Evolutionary conservation across 1,139 yeast species (phyloP).

Genomic region (Taphrina flavorubra): DNA sequence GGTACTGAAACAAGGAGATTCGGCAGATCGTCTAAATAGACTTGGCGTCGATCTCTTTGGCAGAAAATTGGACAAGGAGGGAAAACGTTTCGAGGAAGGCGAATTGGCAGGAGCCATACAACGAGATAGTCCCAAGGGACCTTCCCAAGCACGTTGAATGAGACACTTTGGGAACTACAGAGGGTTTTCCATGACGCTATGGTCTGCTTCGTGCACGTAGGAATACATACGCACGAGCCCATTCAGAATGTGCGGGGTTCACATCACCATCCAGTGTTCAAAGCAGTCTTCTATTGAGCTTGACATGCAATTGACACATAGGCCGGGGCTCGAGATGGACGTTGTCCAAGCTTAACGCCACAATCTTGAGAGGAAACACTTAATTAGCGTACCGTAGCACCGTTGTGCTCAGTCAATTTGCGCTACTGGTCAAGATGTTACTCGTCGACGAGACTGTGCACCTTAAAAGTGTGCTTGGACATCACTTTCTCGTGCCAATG

Average conservation of each 20-base stretch:
- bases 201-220: too few relatives aligned
- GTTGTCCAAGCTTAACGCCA: too few relatives aligned
- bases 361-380: too few relatives aligned
- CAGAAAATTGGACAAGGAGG: slow-evolving; percentile 23
- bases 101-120: slow-evolving; percentile 23
- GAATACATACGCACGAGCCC: too few relatives aligned
- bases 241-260: too few relatives aligned
- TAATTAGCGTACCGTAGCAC: too few relatives aligned
- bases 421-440: background rate
- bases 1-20: background rate
- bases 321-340: too few relatives aligned
- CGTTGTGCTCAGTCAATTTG: background rate
- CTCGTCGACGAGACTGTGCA: background rate
- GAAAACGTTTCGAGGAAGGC: slow-evolving; percentile 22
- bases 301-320: too few relatives aligned
- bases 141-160: background rate
- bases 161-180: too few relatives aligned
- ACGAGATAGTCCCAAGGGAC: slow-evolving; percentile 7
- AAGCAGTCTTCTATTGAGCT: too few relatives aligned
- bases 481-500: slow-evolving; percentile 1
- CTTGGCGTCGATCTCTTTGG: slow-evolving; percentile 32
- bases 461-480: slow-evolving; percentile 14
- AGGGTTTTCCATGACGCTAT: too few relatives aligned
- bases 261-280: too few relatives aligned
- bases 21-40: slow-evolving; percentile 24